Conservation (phyloP, 352 stramenopile genomes). For the Phytophthora aleatoria region DNA sequence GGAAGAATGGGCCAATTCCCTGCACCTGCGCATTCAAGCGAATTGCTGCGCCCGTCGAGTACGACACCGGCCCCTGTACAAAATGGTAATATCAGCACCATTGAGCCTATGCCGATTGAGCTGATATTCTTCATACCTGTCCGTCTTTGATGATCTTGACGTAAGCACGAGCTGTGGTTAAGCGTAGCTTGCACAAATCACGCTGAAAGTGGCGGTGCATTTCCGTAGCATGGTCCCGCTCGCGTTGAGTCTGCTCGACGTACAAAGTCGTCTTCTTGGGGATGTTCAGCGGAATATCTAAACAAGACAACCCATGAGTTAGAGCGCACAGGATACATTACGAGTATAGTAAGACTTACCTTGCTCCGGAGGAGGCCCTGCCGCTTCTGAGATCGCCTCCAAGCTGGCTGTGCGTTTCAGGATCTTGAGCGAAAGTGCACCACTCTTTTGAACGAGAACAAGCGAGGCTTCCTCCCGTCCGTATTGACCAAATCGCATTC, state of each 20-base stretch:
- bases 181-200: constrained; percentile 88
- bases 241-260: constrained; percentile 92
- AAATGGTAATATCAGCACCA: not conserved
- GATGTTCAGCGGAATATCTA: constrained; percentile 91
- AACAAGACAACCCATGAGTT: not conserved
- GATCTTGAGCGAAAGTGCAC: constrained; percentile 87
- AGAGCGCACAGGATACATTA: not conserved
- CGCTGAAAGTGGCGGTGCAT: constrained; percentile 94
- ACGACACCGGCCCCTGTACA: constrained; percentile 65
- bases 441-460: constrained; percentile 79
- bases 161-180: constrained; percentile 87
- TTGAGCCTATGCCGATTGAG: not conserved
- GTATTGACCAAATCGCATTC: constrained; percentile 88
- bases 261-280: constrained; percentile 95
- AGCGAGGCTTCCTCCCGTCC: constrained; percentile 88
- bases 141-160: constrained; percentile 92
- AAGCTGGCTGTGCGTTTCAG: constrained; percentile 87
- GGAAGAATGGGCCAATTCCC: constrained; percentile 79
- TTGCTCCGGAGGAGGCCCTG: constrained; percentile 87
- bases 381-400: constrained; percentile 70
- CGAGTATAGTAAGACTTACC: constrained; percentile 19
- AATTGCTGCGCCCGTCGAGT: constrained; percentile 72
- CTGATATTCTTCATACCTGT: constrained; percentile 40
- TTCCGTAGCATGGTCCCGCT: constrained; percentile 88
- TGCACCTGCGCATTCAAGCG: constrained; percentile 85